Conservation (phyloP, 176 grass and related monocot genomes). For the Chrysopogon serrulatus region DNA sequence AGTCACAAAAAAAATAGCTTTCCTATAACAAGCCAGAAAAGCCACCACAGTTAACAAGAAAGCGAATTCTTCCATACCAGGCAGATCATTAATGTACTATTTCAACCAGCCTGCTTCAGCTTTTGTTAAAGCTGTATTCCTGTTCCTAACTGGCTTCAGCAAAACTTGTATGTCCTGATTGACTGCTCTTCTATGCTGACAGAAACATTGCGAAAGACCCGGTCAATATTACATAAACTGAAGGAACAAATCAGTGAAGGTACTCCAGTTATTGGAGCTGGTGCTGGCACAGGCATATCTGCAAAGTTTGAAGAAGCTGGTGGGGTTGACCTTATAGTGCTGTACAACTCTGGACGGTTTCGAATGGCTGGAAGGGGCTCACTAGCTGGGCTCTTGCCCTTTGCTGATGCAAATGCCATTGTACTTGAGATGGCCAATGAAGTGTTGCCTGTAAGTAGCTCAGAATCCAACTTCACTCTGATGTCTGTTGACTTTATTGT, state of each 20-base stretch:
- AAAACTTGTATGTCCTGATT: background rate
- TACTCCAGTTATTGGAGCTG: constrained; percentile 79
- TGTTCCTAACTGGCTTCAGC: background rate
- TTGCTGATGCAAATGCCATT: constrained; percentile 88
- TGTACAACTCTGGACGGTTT: constrained; percentile 95
- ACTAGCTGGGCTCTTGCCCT: constrained; percentile 83
- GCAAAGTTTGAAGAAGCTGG: constrained; percentile 97
- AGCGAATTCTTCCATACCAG: background rate
- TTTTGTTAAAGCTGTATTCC: constrained; percentile 40
- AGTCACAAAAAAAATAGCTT: no score
- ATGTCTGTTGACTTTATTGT: background rate
- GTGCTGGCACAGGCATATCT: constrained; percentile 93
- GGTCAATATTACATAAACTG: constrained; percentile 49
- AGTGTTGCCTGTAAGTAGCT: constrained; percentile 73
- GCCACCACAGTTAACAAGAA: background rate
- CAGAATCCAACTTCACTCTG: background rate
- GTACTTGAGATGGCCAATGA: constrained; percentile 97
- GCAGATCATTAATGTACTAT: background rate
- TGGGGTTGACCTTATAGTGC: constrained; percentile 88
- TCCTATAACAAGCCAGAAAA: no score
- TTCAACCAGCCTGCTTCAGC: constrained; percentile 16
- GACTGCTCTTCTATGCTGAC: constrained; percentile 13
- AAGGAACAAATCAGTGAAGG: constrained; percentile 80
- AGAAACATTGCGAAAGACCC: constrained; percentile 79
- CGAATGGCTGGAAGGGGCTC: constrained; percentile 93